These are phyloP conservation scores for Cryptococcus jaspeensis DNA, from an alignment of 1,284 basidiomycete species.

Conservation along the genomic window DNA sequence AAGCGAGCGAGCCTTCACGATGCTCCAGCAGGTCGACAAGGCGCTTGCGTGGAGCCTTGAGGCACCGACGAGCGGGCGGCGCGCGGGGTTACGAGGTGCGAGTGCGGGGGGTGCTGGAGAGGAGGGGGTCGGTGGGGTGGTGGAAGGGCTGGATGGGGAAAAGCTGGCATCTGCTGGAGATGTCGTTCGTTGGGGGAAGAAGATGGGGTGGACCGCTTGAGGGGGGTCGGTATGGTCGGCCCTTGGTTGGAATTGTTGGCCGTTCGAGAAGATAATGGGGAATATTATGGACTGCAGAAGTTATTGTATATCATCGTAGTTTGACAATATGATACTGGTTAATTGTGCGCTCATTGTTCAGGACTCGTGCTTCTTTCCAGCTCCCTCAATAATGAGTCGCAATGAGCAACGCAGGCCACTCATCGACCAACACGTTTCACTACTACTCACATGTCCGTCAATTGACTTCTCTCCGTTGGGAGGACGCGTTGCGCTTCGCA, in stretches of 20 bases:
- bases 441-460: too few species aligned
- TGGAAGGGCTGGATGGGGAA: background rate
- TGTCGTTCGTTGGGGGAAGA: slow-evolving; percentile 10
- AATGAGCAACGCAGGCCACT: too few species aligned
- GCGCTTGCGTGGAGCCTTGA: slow-evolving; percentile 8
- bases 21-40: slow-evolving; percentile 12
- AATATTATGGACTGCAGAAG: background rate
- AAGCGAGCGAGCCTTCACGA: slow-evolving; percentile 6
- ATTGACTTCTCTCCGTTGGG: too few species aligned
- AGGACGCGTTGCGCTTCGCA: too few species aligned
- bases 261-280: background rate
- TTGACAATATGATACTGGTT: too few species aligned
- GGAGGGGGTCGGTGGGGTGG: slow-evolving; percentile 4
- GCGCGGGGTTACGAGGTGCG: slow-evolving; percentile 7
- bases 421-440: too few species aligned
- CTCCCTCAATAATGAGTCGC: too few species aligned
- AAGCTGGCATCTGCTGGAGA: slow-evolving; percentile 4
- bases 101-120: background rate
- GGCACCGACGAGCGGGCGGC: background rate
- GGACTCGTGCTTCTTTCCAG: too few species aligned
- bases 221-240: background rate
- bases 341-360: too few species aligned
- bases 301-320: too few species aligned
- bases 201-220: slow-evolving; percentile 5
- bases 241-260: too few species aligned